Base-by-base conservation (phyloP, 2,329 filamentous ascomycete species). In the Aspergillus carbonarius region DNA sequence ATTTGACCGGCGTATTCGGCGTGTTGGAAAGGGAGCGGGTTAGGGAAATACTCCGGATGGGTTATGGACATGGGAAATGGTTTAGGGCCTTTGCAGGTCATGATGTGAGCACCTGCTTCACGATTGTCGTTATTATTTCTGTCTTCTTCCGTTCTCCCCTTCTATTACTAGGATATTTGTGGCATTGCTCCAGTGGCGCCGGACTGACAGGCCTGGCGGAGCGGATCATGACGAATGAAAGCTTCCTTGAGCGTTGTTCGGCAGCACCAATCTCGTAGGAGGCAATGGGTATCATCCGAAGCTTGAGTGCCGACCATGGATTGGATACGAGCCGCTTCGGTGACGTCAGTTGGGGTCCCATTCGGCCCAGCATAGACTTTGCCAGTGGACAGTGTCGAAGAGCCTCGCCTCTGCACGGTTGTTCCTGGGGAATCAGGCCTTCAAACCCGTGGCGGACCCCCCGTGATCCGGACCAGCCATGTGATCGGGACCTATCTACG, bases 51-150 rank as follows among this genome's bases (percentile, higher is more conserved):
- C 60, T 64, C 48, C 51, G 59, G 53, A 60, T 57, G 46, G 56
- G 48, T 48, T 35, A 63, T 47, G 60, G 55, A 37, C 63, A 60
- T 59, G 30, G 23, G 51, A 40, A 42, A 62, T 48, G 61, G 50
- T 60, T 55, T 30, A 51, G 51, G 52, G 54, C 57, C 55, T 60
- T 48, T 54, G 40, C 30, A 39, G 49, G 50, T 39, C 47, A 55
- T 47, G 47, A 55, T 61, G 55, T 62, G 61, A 63, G 60, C 63
- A 49, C 61, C 54, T 62, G 58, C 66, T 66, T 68, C 63, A 68
- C 52, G 65, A 64, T 66, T 61, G 58, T 68, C 57, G 60, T 61
- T 62, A 67, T 57, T 60, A 49, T 60, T 58, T 56, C 55, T 30
- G 54, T 46, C 9, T 25, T 56, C 42, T 63, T 55, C 52, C 34